These are phyloP conservation scores for Suillus plorans DNA, from an alignment of 768 basidiomycete genomes.

Conservation along the genomic window DNA sequence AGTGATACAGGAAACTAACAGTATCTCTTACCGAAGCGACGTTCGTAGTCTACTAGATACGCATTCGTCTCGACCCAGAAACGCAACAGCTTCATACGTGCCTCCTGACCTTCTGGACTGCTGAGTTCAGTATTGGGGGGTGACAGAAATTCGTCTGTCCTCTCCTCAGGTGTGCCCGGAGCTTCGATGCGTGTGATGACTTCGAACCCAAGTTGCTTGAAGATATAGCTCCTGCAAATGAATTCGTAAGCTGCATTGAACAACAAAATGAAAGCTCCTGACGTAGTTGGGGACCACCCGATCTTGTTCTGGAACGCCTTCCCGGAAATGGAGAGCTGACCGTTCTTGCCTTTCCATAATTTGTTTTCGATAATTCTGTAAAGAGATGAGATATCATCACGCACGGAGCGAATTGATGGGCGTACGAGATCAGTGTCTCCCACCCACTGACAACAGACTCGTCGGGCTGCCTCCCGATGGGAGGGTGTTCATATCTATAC, in stretches of 20 bases:
- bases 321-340: slow-evolving; percentile 54
- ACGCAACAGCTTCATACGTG: slow-evolving; percentile 63
- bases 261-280: slow-evolving; percentile 25
- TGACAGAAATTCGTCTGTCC: slow-evolving; percentile 42
- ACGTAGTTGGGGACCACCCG: slow-evolving; percentile 66
- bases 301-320: slow-evolving; percentile 59
- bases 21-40: slow-evolving; percentile 39
- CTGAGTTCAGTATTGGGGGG: slow-evolving; percentile 55
- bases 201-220: slow-evolving; percentile 40
- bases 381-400: not conserved
- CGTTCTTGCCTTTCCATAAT: slow-evolving; percentile 68
- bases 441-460: slow-evolving; percentile 54
- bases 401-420: slow-evolving; percentile 13
- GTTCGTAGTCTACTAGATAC: slow-evolving; percentile 62
- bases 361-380: slow-evolving; percentile 72
- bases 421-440: slow-evolving; percentile 70
- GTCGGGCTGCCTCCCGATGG: slow-evolving; percentile 52
- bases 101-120: slow-evolving; percentile 46
- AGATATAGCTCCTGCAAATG: slow-evolving; percentile 38
- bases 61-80: slow-evolving; percentile 79
- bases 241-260: slow-evolving; percentile 12
- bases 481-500: slow-evolving; percentile 62
- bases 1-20: slow-evolving; percentile 9
- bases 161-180: not conserved
- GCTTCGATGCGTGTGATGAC: slow-evolving; percentile 24